Base-by-base conservation (phyloP, 345 rosid genomes). In the Passiflora organensis region DNA sequence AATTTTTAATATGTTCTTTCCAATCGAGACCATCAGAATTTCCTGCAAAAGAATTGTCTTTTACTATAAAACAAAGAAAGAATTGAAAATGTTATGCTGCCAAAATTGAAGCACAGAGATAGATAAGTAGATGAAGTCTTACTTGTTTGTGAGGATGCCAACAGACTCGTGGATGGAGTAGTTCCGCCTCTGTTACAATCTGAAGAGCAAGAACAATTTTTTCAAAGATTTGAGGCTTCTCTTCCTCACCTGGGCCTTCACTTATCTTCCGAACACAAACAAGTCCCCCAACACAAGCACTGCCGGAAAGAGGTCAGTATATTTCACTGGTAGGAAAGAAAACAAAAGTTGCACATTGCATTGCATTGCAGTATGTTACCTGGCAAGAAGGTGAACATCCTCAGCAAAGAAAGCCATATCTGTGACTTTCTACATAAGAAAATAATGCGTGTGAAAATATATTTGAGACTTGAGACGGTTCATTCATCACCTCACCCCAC, bases 81-180 rank as follows among this genome's bases (percentile, higher is more conserved):
- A 45, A 19, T 19, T 13, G 15, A 47, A 63, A 39, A 20, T 6
- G 16, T 18, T n/a, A 1, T 4, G 17, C 39, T 37, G n/a, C 10
- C 0, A 10, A 12, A 24, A 5, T 39, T 16, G 20, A 39, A 25
- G 13, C 1, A 22, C 18, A 16, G 18, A 49, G 14, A 2, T 49
- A n/a, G n/a, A 39, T 28, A n/a, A 22, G 25, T 41, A 42, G 39
- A 41, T 41, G 13, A 20, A 56, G n/a, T 22, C 52, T 55, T 81
- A 89, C 99, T 73, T 86, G 95, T 64, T 83, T 93, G 82, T 86
- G 85, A 63, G 80, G 79, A 64, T 93, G 96, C 99, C 99, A 93
- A 71, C 95, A 93, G 48, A 89, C 78, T 46, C 83, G 82, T 17
- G 99, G 96, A 66, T 84, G 88, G 48, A 65, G 69, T 36, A 71